Evolutionary conservation across 2,329 filamentous ascomycete species (phyloP).

Genomic region (Bipolaris gigantea): DNA sequence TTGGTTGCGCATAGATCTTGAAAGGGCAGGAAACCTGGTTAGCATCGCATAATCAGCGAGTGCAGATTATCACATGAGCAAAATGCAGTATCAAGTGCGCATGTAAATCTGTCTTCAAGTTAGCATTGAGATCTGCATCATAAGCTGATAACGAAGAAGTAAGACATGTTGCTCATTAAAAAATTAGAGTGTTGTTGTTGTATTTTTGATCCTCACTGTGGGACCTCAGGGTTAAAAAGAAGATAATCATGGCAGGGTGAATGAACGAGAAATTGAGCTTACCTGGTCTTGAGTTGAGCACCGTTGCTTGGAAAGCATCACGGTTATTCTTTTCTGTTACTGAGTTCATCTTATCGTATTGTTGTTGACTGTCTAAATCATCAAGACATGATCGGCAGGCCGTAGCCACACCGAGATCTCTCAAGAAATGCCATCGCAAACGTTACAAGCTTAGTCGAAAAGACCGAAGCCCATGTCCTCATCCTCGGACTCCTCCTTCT

Average conservation of each 20-base stretch:
- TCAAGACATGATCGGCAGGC: conserved; percentile 30
- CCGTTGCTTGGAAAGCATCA: conserved; percentile 33
- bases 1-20: conserved; percentile 57
- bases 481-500: conserved; percentile 61
- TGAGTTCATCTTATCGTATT: conserved; percentile 41
- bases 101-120: conserved; percentile 24
- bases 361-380: conserved; percentile 38
- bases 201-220: conserved; percentile 61
- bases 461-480: conserved; percentile 59
- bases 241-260: conserved; percentile 58
- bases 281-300: conserved; percentile 28
- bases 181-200: conserved; percentile 72
- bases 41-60: conserved; percentile 5
- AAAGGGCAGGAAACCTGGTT: conserved; percentile 24
- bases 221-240: conserved; percentile 67
- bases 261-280: conserved; percentile 32
- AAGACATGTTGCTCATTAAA: conserved; percentile 58
- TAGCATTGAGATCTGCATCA: conserved; percentile 16
- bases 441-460: conserved; percentile 52
- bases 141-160: conserved; percentile 4
- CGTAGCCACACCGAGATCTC: conserved; percentile 23
- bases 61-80: conserved; percentile 2
- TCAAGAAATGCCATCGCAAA: conserved; percentile 23
- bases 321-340: conserved; percentile 10
- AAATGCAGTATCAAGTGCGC: neutral